Percentiles rank a stretch among this genome's conserved stretches.
Conservation (phyloP, 2,329 filamentous ascomycete genomes). For the Amauroascus verrucosus region DNA sequence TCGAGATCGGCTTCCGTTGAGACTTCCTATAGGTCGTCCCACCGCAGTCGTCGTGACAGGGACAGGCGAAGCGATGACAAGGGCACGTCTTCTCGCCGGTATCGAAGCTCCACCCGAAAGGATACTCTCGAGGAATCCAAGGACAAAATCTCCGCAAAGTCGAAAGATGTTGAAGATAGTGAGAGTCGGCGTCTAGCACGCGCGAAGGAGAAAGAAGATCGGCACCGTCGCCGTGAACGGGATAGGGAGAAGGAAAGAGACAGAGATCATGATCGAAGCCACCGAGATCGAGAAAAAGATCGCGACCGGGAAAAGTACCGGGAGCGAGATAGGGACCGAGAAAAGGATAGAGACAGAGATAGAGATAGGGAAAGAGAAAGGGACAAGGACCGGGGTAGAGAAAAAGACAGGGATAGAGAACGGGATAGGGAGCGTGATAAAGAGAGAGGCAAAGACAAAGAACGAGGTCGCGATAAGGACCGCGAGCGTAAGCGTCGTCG, state of each 20-base stretch:
- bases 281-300: conserved; percentile 23
- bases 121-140: conserved; percentile 20
- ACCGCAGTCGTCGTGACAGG: conserved; percentile 52
- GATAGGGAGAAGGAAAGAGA: conserved; percentile 28
- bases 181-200: conserved; percentile 1
- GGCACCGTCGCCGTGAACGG: conserved; percentile 24
- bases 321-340: conserved; percentile 21
- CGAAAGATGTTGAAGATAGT: conserved; percentile 9
- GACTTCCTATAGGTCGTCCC: conserved; percentile 46
- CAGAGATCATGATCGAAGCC: conserved; percentile 25
- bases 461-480: conserved; percentile 32
- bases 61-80: conserved; percentile 37
- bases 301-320: conserved; percentile 20
- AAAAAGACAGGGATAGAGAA: conserved; percentile 21
- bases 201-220: conserved; percentile 26
- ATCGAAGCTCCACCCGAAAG: conserved; percentile 30
- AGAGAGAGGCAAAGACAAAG: conserved; percentile 42
- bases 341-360: conserved; percentile 20
- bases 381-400: conserved; percentile 18
- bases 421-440: conserved; percentile 32
- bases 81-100: conserved; percentile 40
- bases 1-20: conserved; percentile 58
- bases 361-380: conserved; percentile 18
- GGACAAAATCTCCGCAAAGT: conserved; percentile 9
- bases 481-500: conserved; percentile 32